Conservation (phyloP, 75 land plant species). For the Adiantum capillusveneris region DNA sequence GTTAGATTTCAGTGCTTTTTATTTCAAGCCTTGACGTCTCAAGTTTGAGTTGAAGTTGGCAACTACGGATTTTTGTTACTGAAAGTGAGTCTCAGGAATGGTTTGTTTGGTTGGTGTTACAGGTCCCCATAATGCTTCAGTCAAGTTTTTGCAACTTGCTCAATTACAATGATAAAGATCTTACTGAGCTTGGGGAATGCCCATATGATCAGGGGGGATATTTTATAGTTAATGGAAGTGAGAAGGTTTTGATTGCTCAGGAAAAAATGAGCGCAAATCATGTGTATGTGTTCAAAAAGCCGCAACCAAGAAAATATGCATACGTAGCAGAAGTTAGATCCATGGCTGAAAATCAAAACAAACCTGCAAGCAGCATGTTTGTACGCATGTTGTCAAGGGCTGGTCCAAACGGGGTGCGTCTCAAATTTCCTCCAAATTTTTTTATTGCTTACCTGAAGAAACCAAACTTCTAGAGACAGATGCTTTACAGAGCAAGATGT, state of each 20-base stretch:
- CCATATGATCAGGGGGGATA: slow-evolving; percentile 99
- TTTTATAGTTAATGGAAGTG: slow-evolving; percentile 98
- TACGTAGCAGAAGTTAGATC: slow-evolving; percentile 98
- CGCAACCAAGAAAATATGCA: slow-evolving; percentile 94
- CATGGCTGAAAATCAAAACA: slow-evolving; percentile 96
- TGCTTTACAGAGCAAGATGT: not conserved
- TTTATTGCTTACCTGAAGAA: no score
- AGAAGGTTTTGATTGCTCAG: slow-evolving; percentile 98
- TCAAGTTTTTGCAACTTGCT: slow-evolving; percentile 90
- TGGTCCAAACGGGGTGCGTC: slow-evolving; percentile 83
- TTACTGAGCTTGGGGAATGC: slow-evolving; percentile 98
- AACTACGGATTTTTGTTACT: no score
- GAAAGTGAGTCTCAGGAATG: no score
- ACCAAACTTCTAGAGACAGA: no score
- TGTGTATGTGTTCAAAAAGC: slow-evolving; percentile 96
- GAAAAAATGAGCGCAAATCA: slow-evolving; percentile 99
- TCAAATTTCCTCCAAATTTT: not conserved
- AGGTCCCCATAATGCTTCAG: slow-evolving; percentile 99
- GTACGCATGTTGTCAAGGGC: slow-evolving; percentile 96
- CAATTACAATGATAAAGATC: slow-evolving; percentile 85
- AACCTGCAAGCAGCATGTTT: slow-evolving; percentile 97
- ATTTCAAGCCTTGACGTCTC: no score
- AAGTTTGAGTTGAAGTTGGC: no score
- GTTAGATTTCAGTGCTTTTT: no score
- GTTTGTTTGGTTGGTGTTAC: not conserved